These are phyloP conservation scores for Peniophora sp. DNA, from an alignment of 1,284 basidiomycete genomes.

Conservation along the genomic window DNA sequence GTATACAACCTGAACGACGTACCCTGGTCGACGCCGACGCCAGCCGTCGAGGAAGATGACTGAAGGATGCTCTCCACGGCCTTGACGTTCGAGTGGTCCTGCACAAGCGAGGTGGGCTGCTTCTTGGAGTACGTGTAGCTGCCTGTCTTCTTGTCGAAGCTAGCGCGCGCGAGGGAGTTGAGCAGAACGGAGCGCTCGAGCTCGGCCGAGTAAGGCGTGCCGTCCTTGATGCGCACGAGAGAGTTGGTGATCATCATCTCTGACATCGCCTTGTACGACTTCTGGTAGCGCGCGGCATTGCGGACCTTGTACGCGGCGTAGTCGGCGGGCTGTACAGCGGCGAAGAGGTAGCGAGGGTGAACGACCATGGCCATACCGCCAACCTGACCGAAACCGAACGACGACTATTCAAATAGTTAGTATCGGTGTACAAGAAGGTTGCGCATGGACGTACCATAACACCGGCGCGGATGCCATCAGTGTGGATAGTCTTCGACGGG, in stretches of 20 bases:
- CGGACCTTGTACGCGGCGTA: slow-evolving; percentile 73
- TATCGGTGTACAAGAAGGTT: slow-evolving; percentile 9
- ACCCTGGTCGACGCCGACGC: slow-evolving; percentile 87
- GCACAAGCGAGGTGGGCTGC: slow-evolving; percentile 42
- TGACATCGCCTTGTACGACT: slow-evolving; percentile 90
- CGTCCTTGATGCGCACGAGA: slow-evolving; percentile 93
- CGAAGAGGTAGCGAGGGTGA: slow-evolving; percentile 89
- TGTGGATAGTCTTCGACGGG: slow-evolving; percentile 93
- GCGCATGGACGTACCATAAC: slow-evolving; percentile 56
- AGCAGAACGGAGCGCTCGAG: slow-evolving; percentile 85
- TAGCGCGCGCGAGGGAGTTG: slow-evolving; percentile 88
- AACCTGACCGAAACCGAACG: slow-evolving; percentile 99
- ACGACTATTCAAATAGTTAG: slow-evolving; percentile 50
- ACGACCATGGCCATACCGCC: slow-evolving; percentile 88
- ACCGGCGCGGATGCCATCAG: slow-evolving; percentile 86
- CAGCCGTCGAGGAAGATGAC: slow-evolving; percentile 38
- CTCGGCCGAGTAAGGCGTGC: slow-evolving; percentile 85
- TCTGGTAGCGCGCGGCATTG: slow-evolving; percentile 64
- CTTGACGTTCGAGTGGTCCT: slow-evolving; percentile 63
- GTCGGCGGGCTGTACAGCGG: slow-evolving; percentile 63
- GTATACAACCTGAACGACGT: slow-evolving; percentile 12
- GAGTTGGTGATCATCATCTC: slow-evolving; percentile 92
- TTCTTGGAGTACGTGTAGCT: slow-evolving; percentile 75
- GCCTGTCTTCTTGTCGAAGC: slow-evolving; percentile 77
- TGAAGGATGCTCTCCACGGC: slow-evolving; percentile 50